These are phyloP conservation scores for Apiospora arundinis DNA, from an alignment of 2,329 filamentous ascomycete species.

Conservation along the genomic window DNA sequence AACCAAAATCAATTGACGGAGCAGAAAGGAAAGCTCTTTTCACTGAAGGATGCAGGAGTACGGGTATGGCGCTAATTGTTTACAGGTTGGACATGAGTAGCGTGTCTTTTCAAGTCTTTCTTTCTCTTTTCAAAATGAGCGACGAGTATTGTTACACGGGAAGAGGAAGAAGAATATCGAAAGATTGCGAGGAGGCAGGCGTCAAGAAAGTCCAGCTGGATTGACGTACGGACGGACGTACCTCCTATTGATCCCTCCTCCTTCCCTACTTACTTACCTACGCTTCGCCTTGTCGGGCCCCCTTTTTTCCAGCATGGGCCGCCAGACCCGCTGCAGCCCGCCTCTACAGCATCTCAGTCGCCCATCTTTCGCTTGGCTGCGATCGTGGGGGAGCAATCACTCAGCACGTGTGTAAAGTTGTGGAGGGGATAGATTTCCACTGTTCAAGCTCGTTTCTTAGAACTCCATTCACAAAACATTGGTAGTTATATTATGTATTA, in stretches of 20 bases:
- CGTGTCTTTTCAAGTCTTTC: not conserved
- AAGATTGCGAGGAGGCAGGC: not conserved
- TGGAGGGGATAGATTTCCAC: not conserved
- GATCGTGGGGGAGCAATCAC: not conserved
- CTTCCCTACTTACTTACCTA: not conserved
- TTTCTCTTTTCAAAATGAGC: not conserved
- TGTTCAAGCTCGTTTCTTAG: not conserved
- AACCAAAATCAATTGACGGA: not conserved
- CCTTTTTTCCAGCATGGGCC: not conserved
- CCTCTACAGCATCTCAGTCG: not conserved
- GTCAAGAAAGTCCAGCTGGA: not conserved
- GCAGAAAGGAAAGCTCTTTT: not conserved
- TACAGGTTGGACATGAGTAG: slow-evolving; percentile 13
- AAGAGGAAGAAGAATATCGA: not conserved
- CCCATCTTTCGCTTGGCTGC: not conserved
- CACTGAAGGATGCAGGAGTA: not conserved
- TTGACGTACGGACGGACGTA: not conserved
- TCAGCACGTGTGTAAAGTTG: not conserved
- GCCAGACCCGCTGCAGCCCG: not conserved
- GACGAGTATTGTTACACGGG: not conserved
- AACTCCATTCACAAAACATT: not conserved
- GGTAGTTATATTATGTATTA: no score
- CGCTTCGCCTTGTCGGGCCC: not conserved
- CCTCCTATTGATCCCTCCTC: not conserved
- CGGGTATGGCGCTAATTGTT: not conserved